Percentiles rank a stretch among this genome's conserved stretches.
These are phyloP conservation scores for Rhizomucor pusillus DNA, from an alignment of 371 early-diverging fungal species.

Conservation along the genomic window DNA sequence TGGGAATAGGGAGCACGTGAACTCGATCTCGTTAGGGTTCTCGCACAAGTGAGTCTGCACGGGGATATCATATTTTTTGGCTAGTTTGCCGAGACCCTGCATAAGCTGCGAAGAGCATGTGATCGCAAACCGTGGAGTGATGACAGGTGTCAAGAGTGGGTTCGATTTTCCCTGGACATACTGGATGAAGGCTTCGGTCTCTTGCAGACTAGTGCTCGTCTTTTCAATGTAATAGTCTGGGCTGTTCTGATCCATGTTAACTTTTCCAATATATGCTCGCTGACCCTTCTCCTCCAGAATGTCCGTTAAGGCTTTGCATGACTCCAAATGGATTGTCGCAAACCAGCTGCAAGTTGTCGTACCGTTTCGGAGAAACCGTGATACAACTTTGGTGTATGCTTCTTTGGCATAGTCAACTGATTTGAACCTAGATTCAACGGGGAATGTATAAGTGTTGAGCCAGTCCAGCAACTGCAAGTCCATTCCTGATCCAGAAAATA, in stretches of 20 bases:
- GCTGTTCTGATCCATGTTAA: constrained; percentile 90
- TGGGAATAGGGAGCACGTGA: constrained; percentile 72
- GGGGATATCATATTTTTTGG: constrained; percentile 62
- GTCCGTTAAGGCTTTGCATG: constrained; percentile 68
- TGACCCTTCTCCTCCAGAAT: constrained; percentile 73
- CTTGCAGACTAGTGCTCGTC: constrained; percentile 60
- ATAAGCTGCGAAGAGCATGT: constrained; percentile 72
- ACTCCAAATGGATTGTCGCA: constrained; percentile 83
- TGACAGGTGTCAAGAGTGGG: constrained; percentile 65
- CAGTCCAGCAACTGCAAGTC: constrained; percentile 88
- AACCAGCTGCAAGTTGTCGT: constrained; percentile 92
- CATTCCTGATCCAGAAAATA: constrained; percentile 84
- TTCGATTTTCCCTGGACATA: constrained; percentile 37
- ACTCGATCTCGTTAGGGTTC: constrained; percentile 72
- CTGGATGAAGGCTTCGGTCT: constrained; percentile 70
- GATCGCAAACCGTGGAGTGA: constrained; percentile 92
- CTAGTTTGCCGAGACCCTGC: constrained; percentile 68
- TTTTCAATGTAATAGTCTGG: constrained; percentile 76
- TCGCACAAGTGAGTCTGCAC: constrained; percentile 88
- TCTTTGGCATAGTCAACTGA: constrained; percentile 58
- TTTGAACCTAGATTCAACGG: constrained; percentile 71
- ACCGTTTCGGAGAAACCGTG: constrained; percentile 67
- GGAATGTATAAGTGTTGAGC: constrained; percentile 86
- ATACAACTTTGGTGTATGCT: constrained; percentile 65
- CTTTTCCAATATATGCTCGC: constrained; percentile 91